Base-by-base conservation (phyloP, 306 rosid genomes). In the Rosa rugosa region DNA sequence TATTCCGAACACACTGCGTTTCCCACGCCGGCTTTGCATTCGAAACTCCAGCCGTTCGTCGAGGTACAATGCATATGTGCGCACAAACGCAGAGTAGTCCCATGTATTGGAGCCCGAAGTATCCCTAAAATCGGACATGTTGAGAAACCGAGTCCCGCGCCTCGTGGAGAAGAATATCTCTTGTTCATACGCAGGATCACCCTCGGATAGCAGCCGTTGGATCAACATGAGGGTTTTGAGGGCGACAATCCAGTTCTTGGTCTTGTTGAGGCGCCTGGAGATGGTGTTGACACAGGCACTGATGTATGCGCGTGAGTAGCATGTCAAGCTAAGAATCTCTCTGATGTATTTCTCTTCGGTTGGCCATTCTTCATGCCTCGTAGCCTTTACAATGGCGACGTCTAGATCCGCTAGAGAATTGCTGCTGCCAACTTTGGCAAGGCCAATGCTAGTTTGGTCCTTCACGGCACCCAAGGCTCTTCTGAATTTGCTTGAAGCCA, bases 171-270 rank as follows among this genome's bases (percentile, higher is more conserved):
- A 95, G 82, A 92, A 95, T 17, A 95, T 89, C 69, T 95, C 99
- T 41, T 92, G 97, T 77, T 95, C 99, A n/a, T 92, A 95, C 0
- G 99, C 99, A 0, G 98, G 99, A 77, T 95, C 99, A 1, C 99
- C 99, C 34, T 95, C 99, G 4, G 83, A 47, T 2, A 95, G 44
- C 23, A 95, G 80, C 50, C 99, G 82, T 42, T 95, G 98, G 47
- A 95, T 85, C 74, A 95, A 68, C 59, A 91, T 51, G 0, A 95
- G 90, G 7, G 94, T 87, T 71, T 95, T 95, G 60, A 95, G 77
- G 12, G 92, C 98, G 31, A 95, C 99, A 0, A 88, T 86, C 98
- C 99, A 95, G 66, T 82, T 91, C 38, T 31, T 83, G 0, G 99
- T 95, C 85, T 95, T 95, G 92, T 79, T 95, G 27, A 95, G 90